Evolutionary conservation across 129 eudicot species (phyloP).

Genomic region (Apium graveolens): DNA sequence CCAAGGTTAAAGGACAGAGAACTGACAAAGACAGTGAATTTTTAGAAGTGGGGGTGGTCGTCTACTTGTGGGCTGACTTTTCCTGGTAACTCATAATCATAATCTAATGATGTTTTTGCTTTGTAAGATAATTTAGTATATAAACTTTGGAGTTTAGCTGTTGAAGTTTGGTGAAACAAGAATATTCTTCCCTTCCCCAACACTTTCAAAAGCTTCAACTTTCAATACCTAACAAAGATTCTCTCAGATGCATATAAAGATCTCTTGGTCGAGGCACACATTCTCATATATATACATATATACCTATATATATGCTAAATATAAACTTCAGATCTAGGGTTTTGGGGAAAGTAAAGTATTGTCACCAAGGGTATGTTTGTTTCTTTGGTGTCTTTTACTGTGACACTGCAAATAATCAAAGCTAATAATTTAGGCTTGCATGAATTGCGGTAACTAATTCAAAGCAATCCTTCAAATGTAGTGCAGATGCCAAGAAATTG

Average conservation of each 20-base stretch:
- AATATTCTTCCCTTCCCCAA: conserved; percentile 65
- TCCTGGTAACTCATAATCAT: conserved; percentile 63
- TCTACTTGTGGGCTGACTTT: conserved; percentile 88
- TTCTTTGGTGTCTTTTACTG: conserved; percentile 56
- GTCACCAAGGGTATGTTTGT: conserved; percentile 87
- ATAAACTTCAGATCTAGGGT: conserved; percentile 8
- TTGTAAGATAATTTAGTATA: conserved; percentile 51
- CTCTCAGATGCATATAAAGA: conserved; percentile 9
- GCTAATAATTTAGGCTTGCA: background rate
- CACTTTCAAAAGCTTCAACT: conserved; percentile 48
- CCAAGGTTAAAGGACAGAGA: conserved; percentile 34
- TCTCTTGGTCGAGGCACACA: conserved; percentile 11
- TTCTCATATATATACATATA: background rate
- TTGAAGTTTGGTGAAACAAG: conserved; percentile 50
- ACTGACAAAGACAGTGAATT: conserved; percentile 91
- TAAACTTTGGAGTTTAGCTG: conserved; percentile 67
- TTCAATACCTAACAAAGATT: conserved; percentile 49
- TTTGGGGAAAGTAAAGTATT: conserved; percentile 76
- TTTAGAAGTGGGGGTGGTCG: conserved; percentile 72
- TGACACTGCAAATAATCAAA: background rate
- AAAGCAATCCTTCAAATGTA: conserved; percentile 3
- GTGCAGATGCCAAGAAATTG: conserved; percentile 16
- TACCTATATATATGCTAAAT: background rate
- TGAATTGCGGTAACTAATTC: conserved; percentile 2
- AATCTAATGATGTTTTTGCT: conserved; percentile 74